Base-by-base conservation (phyloP, 345 rosid genomes). In the Cardamine occulta region DNA sequence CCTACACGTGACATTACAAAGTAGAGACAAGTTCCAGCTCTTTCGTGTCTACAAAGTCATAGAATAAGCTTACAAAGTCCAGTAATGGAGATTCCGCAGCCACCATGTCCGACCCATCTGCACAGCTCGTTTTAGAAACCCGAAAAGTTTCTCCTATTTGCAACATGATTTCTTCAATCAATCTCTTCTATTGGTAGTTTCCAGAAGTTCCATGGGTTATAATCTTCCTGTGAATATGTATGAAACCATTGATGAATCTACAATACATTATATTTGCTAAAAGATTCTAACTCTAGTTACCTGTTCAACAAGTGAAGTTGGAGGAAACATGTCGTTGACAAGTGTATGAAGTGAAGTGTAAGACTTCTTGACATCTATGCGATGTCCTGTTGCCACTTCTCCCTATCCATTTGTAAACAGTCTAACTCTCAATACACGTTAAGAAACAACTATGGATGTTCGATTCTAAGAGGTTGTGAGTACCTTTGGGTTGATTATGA, bases 401-500 rank as follows among this genome's bases (percentile, higher is more conserved):
- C 98, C 98, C 98, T 93, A 60, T 64, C 58, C 61, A 34, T 5
- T 34, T 73, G 29, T 32, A 26, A 34, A 52, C 55, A 56, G 61
- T 28, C 51, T 26, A 18, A 8, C 28, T 7, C 68, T 63, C 59
- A 73, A 29, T 14, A 52, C 11, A 73, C 29, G 34, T 6, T 15
- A 60, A 67, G 52, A 73, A 44, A 44, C 55, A 72, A 24, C 24
- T 31, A 66, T 51, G 32, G 29, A 66, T 55, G 39, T 63, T 15
- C 6, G 49, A 31, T 39, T 57, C 17, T 17, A 72, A 58, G 58
- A 65, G 63, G 39, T 48, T 15, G 24, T 34, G 68, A 62, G 54
- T 66, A 89, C 98, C 98, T 89, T 90, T 9, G 97, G 98, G 84
- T 93, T 93, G 63, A 93, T 93, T 54, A 90, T 93, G 71, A 91